Evolutionary conservation across 2,329 filamentous ascomycete genomes (phyloP).

Genomic region (Plectosphaerella sp.): DNA sequence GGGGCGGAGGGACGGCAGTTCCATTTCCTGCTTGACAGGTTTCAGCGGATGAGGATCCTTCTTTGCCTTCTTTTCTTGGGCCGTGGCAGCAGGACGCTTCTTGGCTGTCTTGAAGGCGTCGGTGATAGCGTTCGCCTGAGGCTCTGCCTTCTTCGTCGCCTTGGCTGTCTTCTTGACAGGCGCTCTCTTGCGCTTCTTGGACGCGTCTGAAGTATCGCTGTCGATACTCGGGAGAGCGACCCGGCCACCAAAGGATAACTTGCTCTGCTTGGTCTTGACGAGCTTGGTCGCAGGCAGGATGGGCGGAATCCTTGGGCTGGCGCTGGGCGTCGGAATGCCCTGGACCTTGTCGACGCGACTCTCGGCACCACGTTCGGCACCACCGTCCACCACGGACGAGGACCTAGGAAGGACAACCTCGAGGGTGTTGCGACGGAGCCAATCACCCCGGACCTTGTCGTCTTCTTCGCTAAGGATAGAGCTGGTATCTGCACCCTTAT

Average conservation of each 20-base stretch:
- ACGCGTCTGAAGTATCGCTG: conserved; percentile 12
- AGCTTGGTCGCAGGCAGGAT: conserved; percentile 33
- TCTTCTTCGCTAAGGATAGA: conserved; percentile 41
- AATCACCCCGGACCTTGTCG: conserved; percentile 29
- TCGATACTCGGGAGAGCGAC: conserved; percentile 7
- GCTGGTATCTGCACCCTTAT: conserved; percentile 46
- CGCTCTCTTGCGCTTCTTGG: conserved; percentile 20
- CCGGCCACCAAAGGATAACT: conserved; percentile 36
- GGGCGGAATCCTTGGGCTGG: conserved; percentile 47
- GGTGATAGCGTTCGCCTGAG: conserved; percentile 29
- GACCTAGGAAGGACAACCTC: conserved; percentile 35
- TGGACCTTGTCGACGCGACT: conserved; percentile 36
- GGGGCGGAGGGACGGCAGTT: conserved; percentile 19
- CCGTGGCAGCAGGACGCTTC: conserved; percentile 18
- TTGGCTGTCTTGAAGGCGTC: conserved; percentile 42
- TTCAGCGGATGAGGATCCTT: neutral
- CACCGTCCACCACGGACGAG: conserved; percentile 27
- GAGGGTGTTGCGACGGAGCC: conserved; percentile 30
- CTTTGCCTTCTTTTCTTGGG: conserved; percentile 4
- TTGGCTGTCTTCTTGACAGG: conserved; percentile 26
- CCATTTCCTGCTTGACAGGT: neutral
- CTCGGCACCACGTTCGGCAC: conserved; percentile 22
- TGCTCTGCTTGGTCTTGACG: conserved; percentile 45
- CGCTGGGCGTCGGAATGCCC: conserved; percentile 53
- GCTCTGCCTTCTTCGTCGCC: conserved; percentile 27